Percentiles rank a stretch among this genome's conserved stretches.
Evolutionary conservation across 139 green algal species (phyloP).

Genomic region (Auxenochlorella pyrenoidosa): DNA sequence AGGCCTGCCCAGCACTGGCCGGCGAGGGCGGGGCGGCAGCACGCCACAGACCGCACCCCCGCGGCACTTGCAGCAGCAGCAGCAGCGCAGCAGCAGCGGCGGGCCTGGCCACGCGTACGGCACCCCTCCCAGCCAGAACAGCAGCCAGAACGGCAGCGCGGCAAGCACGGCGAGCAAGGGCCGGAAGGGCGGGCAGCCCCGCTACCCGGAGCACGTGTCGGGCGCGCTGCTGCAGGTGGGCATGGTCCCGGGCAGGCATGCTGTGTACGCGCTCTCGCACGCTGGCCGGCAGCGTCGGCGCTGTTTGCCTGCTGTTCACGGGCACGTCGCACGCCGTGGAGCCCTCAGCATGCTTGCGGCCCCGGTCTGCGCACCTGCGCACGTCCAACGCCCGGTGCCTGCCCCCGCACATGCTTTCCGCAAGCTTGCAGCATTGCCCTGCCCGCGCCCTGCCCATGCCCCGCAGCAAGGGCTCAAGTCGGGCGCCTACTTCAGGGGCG

Average conservation of each 20-base stretch:
- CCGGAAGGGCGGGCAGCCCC: not conserved
- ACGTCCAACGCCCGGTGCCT: not conserved
- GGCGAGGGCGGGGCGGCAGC: not conserved
- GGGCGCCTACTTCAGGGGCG: constrained; percentile 34
- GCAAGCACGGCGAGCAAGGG: not conserved
- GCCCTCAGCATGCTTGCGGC: too few species aligned
- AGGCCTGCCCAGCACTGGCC: not conserved
- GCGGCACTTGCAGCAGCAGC: too few species aligned
- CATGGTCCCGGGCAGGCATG: not conserved
- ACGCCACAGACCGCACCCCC: too few species aligned
- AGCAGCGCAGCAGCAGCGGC: too few species aligned
- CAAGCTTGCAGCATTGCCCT: not conserved
- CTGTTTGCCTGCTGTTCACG: too few species aligned
- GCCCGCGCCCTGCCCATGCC: not conserved
- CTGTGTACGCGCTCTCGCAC: too few species aligned
- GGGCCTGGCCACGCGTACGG: not conserved
- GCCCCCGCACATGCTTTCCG: not conserved
- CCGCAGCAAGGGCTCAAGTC: constrained; percentile 49
- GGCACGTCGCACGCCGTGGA: too few species aligned
- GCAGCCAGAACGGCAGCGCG: constrained; percentile 1
- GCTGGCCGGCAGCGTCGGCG: too few species aligned
- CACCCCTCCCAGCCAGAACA: not conserved
- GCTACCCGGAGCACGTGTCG: not conserved
- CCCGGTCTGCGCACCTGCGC: too few species aligned
- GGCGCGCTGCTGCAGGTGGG: constrained; percentile 15